Percentiles rank a stretch among this genome's conserved stretches.
Evolutionary conservation across 208 protist species (phyloP).

Genomic region (Leishmania martiniquensis): DNA sequence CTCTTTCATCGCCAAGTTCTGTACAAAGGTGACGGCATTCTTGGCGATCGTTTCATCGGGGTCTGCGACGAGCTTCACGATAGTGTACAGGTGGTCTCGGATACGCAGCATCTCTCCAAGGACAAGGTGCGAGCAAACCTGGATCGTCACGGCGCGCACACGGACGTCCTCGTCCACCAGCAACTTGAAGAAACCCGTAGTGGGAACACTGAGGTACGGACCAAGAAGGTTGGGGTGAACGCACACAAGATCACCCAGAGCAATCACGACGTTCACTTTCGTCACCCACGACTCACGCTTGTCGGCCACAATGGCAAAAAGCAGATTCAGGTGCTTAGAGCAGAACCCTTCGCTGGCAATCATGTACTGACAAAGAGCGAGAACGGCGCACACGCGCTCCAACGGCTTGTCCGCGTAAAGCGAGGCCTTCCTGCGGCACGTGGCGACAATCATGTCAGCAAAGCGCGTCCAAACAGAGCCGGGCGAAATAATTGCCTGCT

Average conservation of each 20-base stretch:
- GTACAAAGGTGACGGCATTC: slow-evolving; percentile 89
- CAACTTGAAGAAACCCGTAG: slow-evolving; percentile 85
- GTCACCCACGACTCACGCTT: slow-evolving; percentile 84
- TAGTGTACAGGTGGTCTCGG: slow-evolving; percentile 83
- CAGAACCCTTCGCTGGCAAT: slow-evolving; percentile 83
- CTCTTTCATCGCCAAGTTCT: slow-evolving; percentile 89
- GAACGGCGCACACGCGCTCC: slow-evolving; percentile 83
- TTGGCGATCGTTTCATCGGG: slow-evolving; percentile 81
- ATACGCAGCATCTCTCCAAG: slow-evolving; percentile 92
- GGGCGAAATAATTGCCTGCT: slow-evolving; percentile 66
- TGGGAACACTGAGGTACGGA: slow-evolving; percentile 75
- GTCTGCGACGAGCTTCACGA: slow-evolving; percentile 90
- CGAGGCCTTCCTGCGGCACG: slow-evolving; percentile 58
- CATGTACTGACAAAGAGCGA: slow-evolving; percentile 88
- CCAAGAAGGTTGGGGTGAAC: slow-evolving; percentile 88
- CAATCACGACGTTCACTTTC: slow-evolving; percentile 89
- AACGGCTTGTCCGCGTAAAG: slow-evolving; percentile 37
- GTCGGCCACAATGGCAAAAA: slow-evolving; percentile 80
- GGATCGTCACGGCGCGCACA: slow-evolving; percentile 89
- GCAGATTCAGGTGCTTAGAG: slow-evolving; percentile 65
- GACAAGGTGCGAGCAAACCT: slow-evolving; percentile 92
- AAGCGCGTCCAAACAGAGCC: slow-evolving; percentile 78
- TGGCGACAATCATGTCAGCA: slow-evolving; percentile 51
- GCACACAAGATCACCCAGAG: slow-evolving; percentile 87
- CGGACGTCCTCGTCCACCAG: slow-evolving; percentile 86